Base-by-base conservation (phyloP, 2,329 filamentous ascomycete genomes). In the Chrysoporthe deuterocubensis region DNA sequence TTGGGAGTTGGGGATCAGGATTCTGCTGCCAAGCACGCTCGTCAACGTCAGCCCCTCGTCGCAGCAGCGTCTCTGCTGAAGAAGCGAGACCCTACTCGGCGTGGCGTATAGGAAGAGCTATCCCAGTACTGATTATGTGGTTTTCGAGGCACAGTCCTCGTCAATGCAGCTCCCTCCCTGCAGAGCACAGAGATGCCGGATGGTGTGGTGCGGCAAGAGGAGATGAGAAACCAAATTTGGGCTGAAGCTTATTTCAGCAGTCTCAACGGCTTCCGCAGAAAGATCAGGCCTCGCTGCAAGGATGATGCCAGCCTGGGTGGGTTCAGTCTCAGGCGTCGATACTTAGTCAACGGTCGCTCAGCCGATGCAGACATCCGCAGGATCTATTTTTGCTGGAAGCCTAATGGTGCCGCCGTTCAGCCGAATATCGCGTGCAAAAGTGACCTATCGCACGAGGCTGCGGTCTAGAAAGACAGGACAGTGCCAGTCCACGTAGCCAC, bases 141-240 rank as follows among this genome's bases (percentile, higher is more conserved):
- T 37, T 5, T 56, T 18, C 13, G 26, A 56, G 26, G 16, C 52
- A 57, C 32, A 57, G 32, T 37, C 32, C 52, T 5, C n/a, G 26
- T 37, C 32, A 13, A n/a, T 14, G 32, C 26, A 34, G 5, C 6
- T 57, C 26, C 32, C 32, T 37, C 16, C 14, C 5, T n/a, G 32
- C 52, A 16, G 52, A 34, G 14, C 52, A 37, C 52, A 65, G 37
- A 65, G 40, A 42, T 37, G 37, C 46, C 42, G 32, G 48, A 54
- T 67, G 52, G 64, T 37, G 57, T 42, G 37, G 43, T 26, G 40
- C 43, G 32, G 52, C 58, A 42, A 52, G 57, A 54, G 43, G 44
- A 66, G 57, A 62, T 67, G 58, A 63, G 42, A 34, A 61, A 54
- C 64, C 56, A 64, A 16, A 46, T 52, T 57, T 37, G 67, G 32